Percentiles rank a stretch among this genome's conserved stretches.
These are phyloP conservation scores for Penicillium sp. DNA, from an alignment of 2,329 filamentous ascomycete species.

Conservation along the genomic window DNA sequence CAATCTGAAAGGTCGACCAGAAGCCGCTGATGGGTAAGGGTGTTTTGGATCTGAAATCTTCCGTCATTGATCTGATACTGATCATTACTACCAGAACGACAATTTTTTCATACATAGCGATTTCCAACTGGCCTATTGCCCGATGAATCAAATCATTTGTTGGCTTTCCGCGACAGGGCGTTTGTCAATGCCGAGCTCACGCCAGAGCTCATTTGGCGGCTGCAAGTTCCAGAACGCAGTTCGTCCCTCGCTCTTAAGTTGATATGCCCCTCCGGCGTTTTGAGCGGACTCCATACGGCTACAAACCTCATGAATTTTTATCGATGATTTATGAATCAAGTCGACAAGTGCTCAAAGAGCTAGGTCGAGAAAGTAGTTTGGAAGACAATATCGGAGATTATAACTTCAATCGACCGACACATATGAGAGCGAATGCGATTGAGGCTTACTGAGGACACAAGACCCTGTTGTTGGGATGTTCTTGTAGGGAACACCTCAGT, in stretches of 20 bases:
- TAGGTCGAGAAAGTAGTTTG: conserved; percentile 29
- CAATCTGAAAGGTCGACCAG: conserved; percentile 29
- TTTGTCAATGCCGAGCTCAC: conserved; percentile 30
- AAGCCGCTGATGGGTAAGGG: conserved; percentile 32
- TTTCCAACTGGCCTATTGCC: conserved; percentile 33
- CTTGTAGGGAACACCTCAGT: too few species aligned
- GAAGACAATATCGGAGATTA: conserved; percentile 33
- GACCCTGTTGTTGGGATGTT: too few species aligned
- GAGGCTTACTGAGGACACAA: too few species aligned
- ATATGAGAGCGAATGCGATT: too few species aligned
- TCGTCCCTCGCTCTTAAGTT: conserved; percentile 20
- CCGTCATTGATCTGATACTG: conserved; percentile 7
- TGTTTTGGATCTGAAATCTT: conserved; percentile 1
- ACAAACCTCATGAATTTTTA: conserved; percentile 26
- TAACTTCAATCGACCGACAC: conserved; percentile 17
- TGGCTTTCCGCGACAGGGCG: conserved; percentile 27
- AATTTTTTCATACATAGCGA: conserved; percentile 35
- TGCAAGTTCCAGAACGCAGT: conserved; percentile 24
- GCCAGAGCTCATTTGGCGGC: conserved; percentile 29
- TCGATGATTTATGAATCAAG: conserved; percentile 32
- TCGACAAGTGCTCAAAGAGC: conserved; percentile 25
- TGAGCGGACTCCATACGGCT: conserved; percentile 25
- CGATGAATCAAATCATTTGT: conserved; percentile 30
- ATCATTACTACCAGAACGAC: conserved; percentile 20
- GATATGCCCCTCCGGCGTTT: conserved; percentile 25